Percentiles rank a stretch among this genome's conserved stretches.
Conservation (phyloP, 2,329 filamentous ascomycete genomes). For the Verticillium longisporum region DNA sequence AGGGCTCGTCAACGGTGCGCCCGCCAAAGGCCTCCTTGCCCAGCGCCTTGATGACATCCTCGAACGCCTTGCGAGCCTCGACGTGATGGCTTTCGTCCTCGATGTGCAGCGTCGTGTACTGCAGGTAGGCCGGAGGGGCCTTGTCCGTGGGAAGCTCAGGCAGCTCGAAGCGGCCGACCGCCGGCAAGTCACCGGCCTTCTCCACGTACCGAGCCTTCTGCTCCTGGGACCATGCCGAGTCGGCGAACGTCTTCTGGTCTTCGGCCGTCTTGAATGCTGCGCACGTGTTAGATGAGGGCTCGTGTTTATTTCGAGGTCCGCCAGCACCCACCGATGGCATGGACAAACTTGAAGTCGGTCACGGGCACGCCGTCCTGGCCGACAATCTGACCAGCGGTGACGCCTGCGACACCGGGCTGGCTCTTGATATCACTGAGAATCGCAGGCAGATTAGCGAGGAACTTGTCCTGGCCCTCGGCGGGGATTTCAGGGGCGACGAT, state of each 20-base stretch:
- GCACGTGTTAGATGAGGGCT: neutral
- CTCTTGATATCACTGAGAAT: slow-evolving; percentile 3
- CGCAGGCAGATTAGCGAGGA: slow-evolving; percentile 4
- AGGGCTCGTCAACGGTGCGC: slow-evolving; percentile 1
- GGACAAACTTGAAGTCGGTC: slow-evolving; percentile 7
- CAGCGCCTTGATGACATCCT: slow-evolving; percentile 1
- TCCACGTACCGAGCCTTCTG: neutral
- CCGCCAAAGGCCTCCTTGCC: slow-evolving; percentile 4
- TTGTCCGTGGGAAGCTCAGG: neutral
- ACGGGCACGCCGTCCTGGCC: slow-evolving; percentile 2
- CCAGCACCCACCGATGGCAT: neutral
- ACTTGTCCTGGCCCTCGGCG: slow-evolving; percentile 7
- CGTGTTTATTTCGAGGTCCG: too few relatives aligned
- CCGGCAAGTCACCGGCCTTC: neutral
- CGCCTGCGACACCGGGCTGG: slow-evolving; percentile 5
- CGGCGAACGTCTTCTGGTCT: slow-evolving; percentile 4
- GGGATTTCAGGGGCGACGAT: slow-evolving; percentile 3
- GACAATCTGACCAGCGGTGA: slow-evolving; percentile 3
- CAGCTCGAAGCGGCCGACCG: slow-evolving; percentile 6
- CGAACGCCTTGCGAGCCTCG: slow-evolving; percentile 4
- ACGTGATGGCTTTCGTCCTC: slow-evolving; percentile 6
- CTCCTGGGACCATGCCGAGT: slow-evolving; percentile 5
- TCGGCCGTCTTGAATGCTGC: slow-evolving; percentile 4
- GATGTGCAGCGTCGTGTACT: slow-evolving; percentile 3
- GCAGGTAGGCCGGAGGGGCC: slow-evolving; percentile 1